These are phyloP conservation scores for Cryptococcus hybrid DNA, from an alignment of 1,284 basidiomycete genomes.

Conservation along the genomic window DNA sequence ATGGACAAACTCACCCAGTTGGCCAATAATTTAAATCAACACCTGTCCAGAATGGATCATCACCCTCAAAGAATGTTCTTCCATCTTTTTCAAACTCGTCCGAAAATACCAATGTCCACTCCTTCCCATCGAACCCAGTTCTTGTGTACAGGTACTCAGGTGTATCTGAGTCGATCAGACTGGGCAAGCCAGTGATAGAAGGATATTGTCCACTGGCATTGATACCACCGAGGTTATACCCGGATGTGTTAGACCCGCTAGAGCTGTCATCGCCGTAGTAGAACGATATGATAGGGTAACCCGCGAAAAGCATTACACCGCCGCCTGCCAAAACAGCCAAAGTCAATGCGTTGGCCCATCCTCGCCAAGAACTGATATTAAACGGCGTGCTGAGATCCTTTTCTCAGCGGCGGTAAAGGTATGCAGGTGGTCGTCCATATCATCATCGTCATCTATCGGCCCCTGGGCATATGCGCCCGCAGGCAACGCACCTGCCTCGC, in stretches of 20 bases:
- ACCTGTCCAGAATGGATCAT: slow-evolving; percentile 55
- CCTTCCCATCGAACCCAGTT: slow-evolving; percentile 63
- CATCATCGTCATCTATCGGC: slow-evolving; percentile 39
- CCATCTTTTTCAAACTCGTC: slow-evolving; percentile 82
- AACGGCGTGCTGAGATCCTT: slow-evolving; percentile 51
- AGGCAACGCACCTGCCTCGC: too few species aligned
- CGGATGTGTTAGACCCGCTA: slow-evolving; percentile 38
- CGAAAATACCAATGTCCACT: slow-evolving; percentile 72
- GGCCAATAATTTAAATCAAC: slow-evolving; percentile 54
- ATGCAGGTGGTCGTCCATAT: slow-evolving; percentile 59
- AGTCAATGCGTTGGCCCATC: slow-evolving; percentile 57
- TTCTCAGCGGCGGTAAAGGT: slow-evolving; percentile 50
- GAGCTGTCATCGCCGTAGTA: slow-evolving; percentile 46
- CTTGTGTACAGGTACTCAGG: slow-evolving; percentile 59
- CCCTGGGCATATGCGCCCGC: not conserved
- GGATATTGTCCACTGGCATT: slow-evolving; percentile 67
- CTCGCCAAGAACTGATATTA: slow-evolving; percentile 38
- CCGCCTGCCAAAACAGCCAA: slow-evolving; percentile 50
- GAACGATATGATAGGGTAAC: slow-evolving; percentile 49
- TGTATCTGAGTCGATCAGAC: slow-evolving; percentile 66
- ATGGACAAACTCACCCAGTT: not conserved
- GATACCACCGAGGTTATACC: slow-evolving; percentile 69
- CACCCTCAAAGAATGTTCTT: slow-evolving; percentile 54
- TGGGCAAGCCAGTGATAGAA: slow-evolving; percentile 58
- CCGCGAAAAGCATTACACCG: slow-evolving; percentile 65